Conservation (phyloP, 139 green algal species). For the Zygnema circumcarinatum region DNA sequence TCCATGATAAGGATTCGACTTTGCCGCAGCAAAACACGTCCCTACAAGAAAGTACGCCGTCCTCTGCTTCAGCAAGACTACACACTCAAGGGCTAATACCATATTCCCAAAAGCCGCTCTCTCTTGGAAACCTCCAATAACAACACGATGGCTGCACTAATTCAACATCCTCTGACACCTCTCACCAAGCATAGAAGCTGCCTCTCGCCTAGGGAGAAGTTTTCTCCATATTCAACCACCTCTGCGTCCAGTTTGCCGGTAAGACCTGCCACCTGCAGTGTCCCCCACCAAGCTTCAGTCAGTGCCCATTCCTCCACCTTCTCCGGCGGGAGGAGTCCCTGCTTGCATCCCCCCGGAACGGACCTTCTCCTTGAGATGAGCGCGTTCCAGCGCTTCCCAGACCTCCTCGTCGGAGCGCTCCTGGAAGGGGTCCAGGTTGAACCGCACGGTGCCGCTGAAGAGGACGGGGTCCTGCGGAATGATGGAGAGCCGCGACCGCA, state of each 20-base stretch:
- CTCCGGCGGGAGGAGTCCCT: too few relatives aligned
- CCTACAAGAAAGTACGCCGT: constrained; percentile 14
- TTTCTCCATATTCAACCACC: constrained; percentile 85
- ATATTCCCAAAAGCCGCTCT: too few relatives aligned
- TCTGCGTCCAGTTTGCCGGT: constrained; percentile 46
- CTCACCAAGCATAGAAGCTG: constrained; percentile 92
- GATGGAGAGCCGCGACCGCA: constrained; percentile 75
- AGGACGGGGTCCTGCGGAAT: constrained; percentile 91
- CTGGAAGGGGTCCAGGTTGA: constrained; percentile 93
- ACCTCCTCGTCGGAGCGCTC: constrained; percentile 71
- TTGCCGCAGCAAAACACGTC: constrained; percentile 70
- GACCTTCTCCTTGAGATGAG: constrained; percentile 67
- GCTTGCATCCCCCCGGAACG: too few relatives aligned
- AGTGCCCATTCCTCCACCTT: too few relatives aligned
- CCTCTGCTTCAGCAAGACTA: neutral
- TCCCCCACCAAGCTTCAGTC: neutral
- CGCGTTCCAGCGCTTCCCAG: constrained; percentile 70
- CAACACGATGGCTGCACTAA: too few relatives aligned
- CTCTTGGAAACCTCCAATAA: too few relatives aligned
- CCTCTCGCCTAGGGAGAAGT: constrained; percentile 87
- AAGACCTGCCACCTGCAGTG: constrained; percentile 37
- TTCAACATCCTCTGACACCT: too few relatives aligned
- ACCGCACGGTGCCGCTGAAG: constrained; percentile 87
- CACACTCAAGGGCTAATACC: too few relatives aligned
- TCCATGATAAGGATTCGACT: constrained; percentile 81